Percentiles rank a stretch among this genome's conserved stretches.
phyloP scores from a whole-genome alignment of 495 filamentous ascomycete species.

The Jackrogersella minutella region DNA sequence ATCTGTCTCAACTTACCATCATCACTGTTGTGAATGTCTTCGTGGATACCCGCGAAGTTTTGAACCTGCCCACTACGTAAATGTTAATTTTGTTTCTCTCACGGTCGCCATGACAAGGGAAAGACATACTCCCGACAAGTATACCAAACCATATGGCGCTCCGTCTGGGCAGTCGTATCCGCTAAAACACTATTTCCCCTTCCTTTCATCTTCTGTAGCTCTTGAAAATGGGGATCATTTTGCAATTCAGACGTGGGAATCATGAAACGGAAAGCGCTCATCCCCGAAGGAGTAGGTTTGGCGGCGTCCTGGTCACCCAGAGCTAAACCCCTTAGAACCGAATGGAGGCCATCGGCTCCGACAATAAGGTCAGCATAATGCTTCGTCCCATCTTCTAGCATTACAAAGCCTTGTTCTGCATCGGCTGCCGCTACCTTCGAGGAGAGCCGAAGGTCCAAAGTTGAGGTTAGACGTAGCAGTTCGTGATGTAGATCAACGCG shows the following conservation, averaged over 20 bases:
- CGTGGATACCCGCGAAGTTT: constrained; percentile 53
- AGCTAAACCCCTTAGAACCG: constrained; percentile 37
- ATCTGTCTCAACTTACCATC: not conserved
- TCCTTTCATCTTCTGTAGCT: constrained; percentile 42
- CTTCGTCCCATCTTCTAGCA: constrained; percentile 47
- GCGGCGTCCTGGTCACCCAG: constrained; percentile 36
- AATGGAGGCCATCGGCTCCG: constrained; percentile 59
- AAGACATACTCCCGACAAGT: constrained; percentile 49
- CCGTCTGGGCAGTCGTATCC: constrained; percentile 30
- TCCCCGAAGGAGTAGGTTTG: constrained; percentile 39
- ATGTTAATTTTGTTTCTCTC: not conserved
- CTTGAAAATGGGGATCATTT: constrained; percentile 44
- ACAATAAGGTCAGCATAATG: constrained; percentile 55
- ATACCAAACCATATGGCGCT: constrained; percentile 52
- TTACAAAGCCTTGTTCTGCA: constrained; percentile 48
- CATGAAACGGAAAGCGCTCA: constrained; percentile 55
- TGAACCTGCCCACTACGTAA: constrained; percentile 45
- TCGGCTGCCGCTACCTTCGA: constrained; percentile 34
- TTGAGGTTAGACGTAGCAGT: constrained; percentile 4
- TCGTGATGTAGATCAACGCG: constrained; percentile 28
- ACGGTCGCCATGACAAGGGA: not conserved
- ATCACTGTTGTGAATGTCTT: constrained; percentile 17
- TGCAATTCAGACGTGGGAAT: constrained; percentile 49
- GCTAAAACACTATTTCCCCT: constrained; percentile 42
- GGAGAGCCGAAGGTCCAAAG: constrained; percentile 6